Conservation (phyloP, 179 eudicot species). For the Beta macrorhiza region DNA sequence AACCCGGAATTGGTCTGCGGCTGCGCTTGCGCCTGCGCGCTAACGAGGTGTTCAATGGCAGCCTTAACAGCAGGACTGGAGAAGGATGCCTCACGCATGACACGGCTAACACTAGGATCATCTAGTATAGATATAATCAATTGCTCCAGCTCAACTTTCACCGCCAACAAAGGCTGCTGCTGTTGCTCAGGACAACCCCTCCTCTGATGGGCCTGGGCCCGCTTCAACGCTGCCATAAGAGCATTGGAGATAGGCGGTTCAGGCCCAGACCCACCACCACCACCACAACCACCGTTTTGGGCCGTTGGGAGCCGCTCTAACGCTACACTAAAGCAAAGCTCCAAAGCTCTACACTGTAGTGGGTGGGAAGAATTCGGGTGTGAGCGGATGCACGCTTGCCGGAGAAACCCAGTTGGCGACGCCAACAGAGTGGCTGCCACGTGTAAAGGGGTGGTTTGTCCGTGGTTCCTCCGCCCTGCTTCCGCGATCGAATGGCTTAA, state of each 20-base stretch:
- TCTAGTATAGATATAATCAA: conserved; percentile 30
- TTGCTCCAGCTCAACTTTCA: conserved; percentile 38
- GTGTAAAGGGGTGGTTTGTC: conserved; percentile 61
- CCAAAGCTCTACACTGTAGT: conserved; percentile 50
- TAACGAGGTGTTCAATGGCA: conserved; percentile 59
- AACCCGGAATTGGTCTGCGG: conserved; percentile 26
- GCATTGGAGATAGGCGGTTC: conserved; percentile 46
- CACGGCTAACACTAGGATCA: conserved; percentile 60
- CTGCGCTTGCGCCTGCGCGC: conserved; percentile 21
- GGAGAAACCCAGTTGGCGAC: conserved; percentile 45
- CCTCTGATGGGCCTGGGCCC: conserved; percentile 59
- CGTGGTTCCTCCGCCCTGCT: conserved; percentile 54
- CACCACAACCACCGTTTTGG: not conserved
- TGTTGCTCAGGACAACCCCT: conserved; percentile 52
- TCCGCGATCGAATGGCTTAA: conserved; percentile 50
- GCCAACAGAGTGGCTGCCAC: conserved; percentile 48
- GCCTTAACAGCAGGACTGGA: conserved; percentile 72
- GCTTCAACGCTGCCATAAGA: conserved; percentile 53
- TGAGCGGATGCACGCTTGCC: conserved; percentile 46
- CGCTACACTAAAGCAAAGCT: conserved; percentile 60
- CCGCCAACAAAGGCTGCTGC: conserved; percentile 56
- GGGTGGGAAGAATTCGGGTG: conserved; percentile 50
- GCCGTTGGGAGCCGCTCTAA: conserved; percentile 52
- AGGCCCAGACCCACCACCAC: not conserved
- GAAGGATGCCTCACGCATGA: conserved; percentile 62